Base-by-base conservation (phyloP, 768 basidiomycete species). In the Mycena indigotica region DNA sequence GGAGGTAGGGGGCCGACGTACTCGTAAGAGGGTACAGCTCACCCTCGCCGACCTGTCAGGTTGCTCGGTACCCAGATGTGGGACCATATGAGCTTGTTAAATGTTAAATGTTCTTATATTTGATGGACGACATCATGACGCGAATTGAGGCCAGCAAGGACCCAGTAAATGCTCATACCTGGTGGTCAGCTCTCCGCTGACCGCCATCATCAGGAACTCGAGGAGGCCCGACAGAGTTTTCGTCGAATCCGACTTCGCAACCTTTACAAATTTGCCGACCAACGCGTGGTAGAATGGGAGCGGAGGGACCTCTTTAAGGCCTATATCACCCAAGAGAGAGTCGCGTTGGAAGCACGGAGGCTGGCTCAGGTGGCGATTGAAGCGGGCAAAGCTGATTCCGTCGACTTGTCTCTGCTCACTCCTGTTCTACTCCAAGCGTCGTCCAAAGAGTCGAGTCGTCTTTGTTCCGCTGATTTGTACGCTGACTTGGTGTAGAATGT, bases 241-340 rank as follows among this genome's bases (percentile, higher is more conserved):
- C 73, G 79, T 13, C 82, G 89, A 2, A 79, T 93, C 48, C 76
- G 76, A 23, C 69, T 64, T 1, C 87, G 91, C 8, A 80, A 89
- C 57, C 73, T 93, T 0, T 93, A 93, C 70, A 81, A 75, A 64
- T 72, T 77, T 28, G 89, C 92, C 16, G 90, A 92, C 67, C 84
- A 76, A 69, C 87, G 85, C 58, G 70, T 73, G 29, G 67, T 81
- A 26, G 71, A 74, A 17, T 82, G 76, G 75, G 67, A 70, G 0
- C 58, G 68, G 19, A 23, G 21, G 12, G 25, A 28, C 12, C 13
- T 28, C 6, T 48, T 25, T n/a, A 48, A 69, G 38, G 56, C 71
- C 5, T 50, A 72, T 25, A 75, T 84, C 15, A 84, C 82, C 0
- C 63, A 72, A 0, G 70, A 70, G 3, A 52, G 62, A 10, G 83